Percentiles rank a stretch among this genome's conserved stretches.
phyloP scores from a whole-genome alignment of 495 filamentous ascomycete genomes.

The Annulohypoxylon bovei region DNA sequence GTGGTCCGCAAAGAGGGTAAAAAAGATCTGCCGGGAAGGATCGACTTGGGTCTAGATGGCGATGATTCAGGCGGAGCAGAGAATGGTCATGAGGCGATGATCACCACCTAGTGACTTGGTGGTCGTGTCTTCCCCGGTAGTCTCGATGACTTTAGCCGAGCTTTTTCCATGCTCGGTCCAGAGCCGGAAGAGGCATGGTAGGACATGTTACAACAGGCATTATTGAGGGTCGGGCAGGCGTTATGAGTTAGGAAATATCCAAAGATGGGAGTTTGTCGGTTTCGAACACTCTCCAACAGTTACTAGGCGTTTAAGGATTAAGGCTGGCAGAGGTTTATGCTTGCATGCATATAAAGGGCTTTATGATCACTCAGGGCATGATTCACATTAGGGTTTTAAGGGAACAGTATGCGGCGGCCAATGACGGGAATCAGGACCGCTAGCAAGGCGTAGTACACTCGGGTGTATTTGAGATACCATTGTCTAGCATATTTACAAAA shows the following conservation, averaged over 20 bases:
- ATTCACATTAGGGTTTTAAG: slow-evolving; percentile 19
- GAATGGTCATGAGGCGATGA: slow-evolving; percentile 68
- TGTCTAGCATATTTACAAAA: slow-evolving; percentile 45
- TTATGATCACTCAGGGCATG: slow-evolving; percentile 16
- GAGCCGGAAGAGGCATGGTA: not conserved
- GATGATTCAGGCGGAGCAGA: slow-evolving; percentile 52
- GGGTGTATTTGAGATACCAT: slow-evolving; percentile 32
- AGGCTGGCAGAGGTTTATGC: slow-evolving; percentile 1
- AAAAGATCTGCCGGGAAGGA: slow-evolving; percentile 74
- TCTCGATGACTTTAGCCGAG: slow-evolving; percentile 5
- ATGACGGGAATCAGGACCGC: not conserved
- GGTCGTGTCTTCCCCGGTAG: not conserved
- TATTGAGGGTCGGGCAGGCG: slow-evolving; percentile 16
- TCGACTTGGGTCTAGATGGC: slow-evolving; percentile 76
- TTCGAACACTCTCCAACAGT: not conserved
- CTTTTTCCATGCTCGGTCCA: not conserved
- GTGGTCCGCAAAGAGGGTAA: slow-evolving; percentile 74
- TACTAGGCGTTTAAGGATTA: slow-evolving; percentile 28
- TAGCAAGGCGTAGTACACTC: not conserved
- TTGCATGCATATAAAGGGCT: not conserved
- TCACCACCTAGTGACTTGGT: slow-evolving; percentile 54
- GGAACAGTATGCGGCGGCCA: not conserved
- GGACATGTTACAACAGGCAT: slow-evolving; percentile 1
- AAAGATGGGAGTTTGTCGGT: slow-evolving; percentile 1
- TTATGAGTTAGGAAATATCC: slow-evolving; percentile 20